phyloP scores from a whole-genome alignment of 805 yeast species.

The Saturnispora dispora region DNA sequence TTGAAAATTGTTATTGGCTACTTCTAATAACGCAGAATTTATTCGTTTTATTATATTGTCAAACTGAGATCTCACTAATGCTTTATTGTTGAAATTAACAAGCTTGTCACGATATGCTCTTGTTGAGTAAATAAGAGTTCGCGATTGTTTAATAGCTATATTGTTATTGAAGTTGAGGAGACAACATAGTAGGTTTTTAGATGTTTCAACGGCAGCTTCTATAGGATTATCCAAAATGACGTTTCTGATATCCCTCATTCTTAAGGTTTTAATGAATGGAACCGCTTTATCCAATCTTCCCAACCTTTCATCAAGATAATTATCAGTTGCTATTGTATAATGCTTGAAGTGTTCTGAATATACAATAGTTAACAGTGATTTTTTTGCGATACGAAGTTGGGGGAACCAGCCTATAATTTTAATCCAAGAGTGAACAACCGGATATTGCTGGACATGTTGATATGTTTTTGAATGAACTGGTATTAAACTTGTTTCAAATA shows the following conservation, averaged over 20 bases:
- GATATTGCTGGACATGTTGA: conserved; percentile 38
- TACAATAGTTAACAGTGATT: conserved; percentile 18
- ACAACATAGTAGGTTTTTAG: conserved; percentile 10
- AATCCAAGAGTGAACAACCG: conserved; percentile 33
- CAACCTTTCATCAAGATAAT: conserved; percentile 42
- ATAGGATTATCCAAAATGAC: conserved; percentile 37
- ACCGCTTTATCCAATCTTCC: conserved; percentile 44
- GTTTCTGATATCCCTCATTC: conserved; percentile 39
- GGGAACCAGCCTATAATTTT: conserved; percentile 22
- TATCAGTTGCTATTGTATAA: conserved; percentile 32
- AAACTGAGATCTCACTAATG: conserved; percentile 49
- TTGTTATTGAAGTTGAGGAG: conserved; percentile 21
- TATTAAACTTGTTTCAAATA: background rate
- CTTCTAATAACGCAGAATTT: conserved; percentile 42
- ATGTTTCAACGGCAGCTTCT: conserved; percentile 15
- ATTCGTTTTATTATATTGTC: conserved; percentile 58
- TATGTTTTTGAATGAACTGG: conserved; percentile 24
- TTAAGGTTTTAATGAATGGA: conserved; percentile 52
- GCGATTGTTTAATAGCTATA: conserved; percentile 37
- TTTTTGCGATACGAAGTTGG: conserved; percentile 20
- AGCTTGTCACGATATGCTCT: conserved; percentile 27
- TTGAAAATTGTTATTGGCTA: conserved; percentile 28
- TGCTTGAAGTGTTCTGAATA: conserved; percentile 17
- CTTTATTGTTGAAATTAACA: conserved; percentile 38
- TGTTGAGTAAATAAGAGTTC: conserved; percentile 36